phyloP scores from a whole-genome alignment of 192 early-diverging fungal genomes.

The Phycomyces nitens region DNA sequence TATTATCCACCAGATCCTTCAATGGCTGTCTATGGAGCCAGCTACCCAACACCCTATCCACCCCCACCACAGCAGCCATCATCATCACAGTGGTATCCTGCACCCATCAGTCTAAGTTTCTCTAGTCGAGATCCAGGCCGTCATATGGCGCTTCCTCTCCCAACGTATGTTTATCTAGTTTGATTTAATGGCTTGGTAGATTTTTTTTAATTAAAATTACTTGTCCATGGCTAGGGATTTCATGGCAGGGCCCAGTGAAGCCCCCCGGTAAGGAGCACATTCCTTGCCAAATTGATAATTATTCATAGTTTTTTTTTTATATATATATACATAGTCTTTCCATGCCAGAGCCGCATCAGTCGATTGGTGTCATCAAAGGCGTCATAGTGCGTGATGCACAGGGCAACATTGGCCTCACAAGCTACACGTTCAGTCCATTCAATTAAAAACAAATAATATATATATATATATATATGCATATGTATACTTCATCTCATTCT shows the following conservation, averaged over 20 bases:
- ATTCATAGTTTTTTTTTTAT: not conserved
- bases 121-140: constrained; percentile 40
- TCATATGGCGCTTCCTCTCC: constrained; percentile 49
- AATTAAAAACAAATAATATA: not conserved
- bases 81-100: not conserved
- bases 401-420: constrained; percentile 55
- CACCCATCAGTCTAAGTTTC: constrained; percentile 27
- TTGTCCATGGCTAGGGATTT: constrained; percentile 40
- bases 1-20: no score
- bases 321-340: constrained; percentile 29
- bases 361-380: constrained; percentile 48
- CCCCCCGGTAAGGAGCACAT: constrained; percentile 28
- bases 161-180: constrained; percentile 44
- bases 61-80: constrained; percentile 34
- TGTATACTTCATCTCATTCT: not conserved
- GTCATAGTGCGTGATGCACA: constrained; percentile 54
- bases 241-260: constrained; percentile 49
- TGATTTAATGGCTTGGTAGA: no score
- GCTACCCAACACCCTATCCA: not conserved
- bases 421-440: constrained; percentile 41
- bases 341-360: constrained; percentile 54
- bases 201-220: no score
- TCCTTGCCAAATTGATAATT: not conserved
- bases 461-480: not conserved
- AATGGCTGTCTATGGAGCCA: no score